Conservation (phyloP, 495 filamentous ascomycete species). For the Diplogelasinospora grovesii region DNA sequence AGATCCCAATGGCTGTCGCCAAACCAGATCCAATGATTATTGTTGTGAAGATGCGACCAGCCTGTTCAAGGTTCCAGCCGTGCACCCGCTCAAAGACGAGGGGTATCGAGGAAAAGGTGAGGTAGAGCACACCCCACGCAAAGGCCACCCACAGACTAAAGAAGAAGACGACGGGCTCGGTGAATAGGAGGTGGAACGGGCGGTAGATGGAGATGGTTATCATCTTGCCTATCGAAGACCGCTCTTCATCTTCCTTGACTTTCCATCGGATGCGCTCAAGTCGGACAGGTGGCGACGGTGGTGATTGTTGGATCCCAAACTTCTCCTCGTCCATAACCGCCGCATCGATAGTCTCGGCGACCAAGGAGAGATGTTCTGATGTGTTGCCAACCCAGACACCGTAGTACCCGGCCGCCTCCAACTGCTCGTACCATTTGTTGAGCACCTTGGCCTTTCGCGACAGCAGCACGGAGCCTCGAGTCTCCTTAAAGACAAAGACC, state of each 20-base stretch:
- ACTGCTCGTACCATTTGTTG: conserved; percentile 72
- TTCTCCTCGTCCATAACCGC: conserved; percentile 22
- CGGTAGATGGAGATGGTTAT: conserved; percentile 69
- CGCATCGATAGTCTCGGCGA: neutral
- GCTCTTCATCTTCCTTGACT: conserved; percentile 76
- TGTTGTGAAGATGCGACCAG: conserved; percentile 65
- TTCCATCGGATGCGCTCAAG: conserved; percentile 72
- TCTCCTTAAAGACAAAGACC: conserved; percentile 71
- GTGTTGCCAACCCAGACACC: conserved; percentile 45
- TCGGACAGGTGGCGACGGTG: conserved; percentile 9
- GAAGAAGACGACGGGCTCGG: conserved; percentile 90
- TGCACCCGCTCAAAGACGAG: conserved; percentile 69
- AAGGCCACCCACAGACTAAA: conserved; percentile 90
- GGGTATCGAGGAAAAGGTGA: conserved; percentile 73
- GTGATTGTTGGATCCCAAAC: conserved; percentile 21
- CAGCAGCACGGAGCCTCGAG: conserved; percentile 73
- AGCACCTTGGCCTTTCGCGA: conserved; percentile 65
- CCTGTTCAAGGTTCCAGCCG: conserved; percentile 59
- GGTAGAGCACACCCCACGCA: conserved; percentile 83
- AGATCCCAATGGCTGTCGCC: conserved; percentile 67
- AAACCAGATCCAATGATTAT: conserved; percentile 63
- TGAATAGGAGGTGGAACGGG: conserved; percentile 80
- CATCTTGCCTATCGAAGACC: conserved; percentile 61
- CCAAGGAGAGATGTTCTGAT: neutral
- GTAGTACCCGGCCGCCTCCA: conserved; percentile 59